Conservation (phyloP, 106 monocot genomes). For the Dioscorea alata region DNA sequence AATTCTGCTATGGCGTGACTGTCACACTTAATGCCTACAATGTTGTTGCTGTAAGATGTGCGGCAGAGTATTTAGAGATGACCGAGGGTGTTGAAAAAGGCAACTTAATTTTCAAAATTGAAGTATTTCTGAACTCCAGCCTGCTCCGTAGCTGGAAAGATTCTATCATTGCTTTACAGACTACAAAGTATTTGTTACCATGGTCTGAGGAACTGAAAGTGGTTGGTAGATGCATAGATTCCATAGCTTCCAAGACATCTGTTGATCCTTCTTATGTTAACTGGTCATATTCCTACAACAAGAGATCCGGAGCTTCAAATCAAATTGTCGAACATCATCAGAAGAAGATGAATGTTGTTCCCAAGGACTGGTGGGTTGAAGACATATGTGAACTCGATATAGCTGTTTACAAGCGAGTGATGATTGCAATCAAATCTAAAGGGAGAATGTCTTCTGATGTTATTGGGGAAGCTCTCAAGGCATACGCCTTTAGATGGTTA, state of each 20-base stretch:
- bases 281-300: constrained; percentile 78
- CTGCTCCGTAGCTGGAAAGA: constrained; percentile 85
- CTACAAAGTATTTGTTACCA: constrained; percentile 47
- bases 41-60: constrained; percentile 75
- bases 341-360: constrained; percentile 26
- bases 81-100: constrained; percentile 74
- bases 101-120: constrained; percentile 84
- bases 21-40: constrained; percentile 80
- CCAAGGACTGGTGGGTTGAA: constrained; percentile 90
- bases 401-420: constrained; percentile 67
- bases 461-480: constrained; percentile 60
- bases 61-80: constrained; percentile 83
- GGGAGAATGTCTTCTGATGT: constrained; percentile 62
- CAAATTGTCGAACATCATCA: constrained; percentile 34
- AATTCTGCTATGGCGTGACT: constrained; percentile 89
- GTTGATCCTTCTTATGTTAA: constrained; percentile 57
- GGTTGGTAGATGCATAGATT: constrained; percentile 68
- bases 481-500: constrained; percentile 74
- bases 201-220: constrained; percentile 73
- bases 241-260: constrained; percentile 71
- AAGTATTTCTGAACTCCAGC: constrained; percentile 69
- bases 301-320: constrained; percentile 17
- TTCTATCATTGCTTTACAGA: constrained; percentile 76
- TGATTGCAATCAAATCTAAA: constrained; percentile 62
- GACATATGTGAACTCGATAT: constrained; percentile 75